Conservation (phyloP, 371 early-diverging fungal species). For the Mortierella sp. region DNA sequence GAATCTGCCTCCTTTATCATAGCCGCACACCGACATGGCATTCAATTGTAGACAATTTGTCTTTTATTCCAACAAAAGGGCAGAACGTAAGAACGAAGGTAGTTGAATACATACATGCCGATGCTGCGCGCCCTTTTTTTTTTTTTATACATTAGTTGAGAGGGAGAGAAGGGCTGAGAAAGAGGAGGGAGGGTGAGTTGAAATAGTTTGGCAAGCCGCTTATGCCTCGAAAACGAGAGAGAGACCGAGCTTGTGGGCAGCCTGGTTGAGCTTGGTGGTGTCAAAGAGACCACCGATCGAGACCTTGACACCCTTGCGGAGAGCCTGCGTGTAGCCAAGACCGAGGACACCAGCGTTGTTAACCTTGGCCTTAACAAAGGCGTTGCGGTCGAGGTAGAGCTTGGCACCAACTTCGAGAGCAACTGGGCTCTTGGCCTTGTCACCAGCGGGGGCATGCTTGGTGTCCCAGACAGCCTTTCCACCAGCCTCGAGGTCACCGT, state of each 20-base stretch:
- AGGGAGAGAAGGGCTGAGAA: slow-evolving; percentile 2
- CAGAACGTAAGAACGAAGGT: too few relatives aligned
- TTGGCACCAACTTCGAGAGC: slow-evolving; percentile 96
- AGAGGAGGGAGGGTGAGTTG: slow-evolving; percentile 2
- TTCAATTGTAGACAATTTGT: too few relatives aligned
- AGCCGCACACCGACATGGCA: neutral
- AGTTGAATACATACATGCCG: slow-evolving; percentile 11
- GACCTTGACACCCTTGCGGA: slow-evolving; percentile 96
- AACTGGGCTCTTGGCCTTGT: slow-evolving; percentile 64
- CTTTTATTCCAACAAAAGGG: too few relatives aligned
- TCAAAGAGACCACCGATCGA: slow-evolving; percentile 93
- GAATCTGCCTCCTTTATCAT: too few relatives aligned
- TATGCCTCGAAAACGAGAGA: slow-evolving; percentile 89
- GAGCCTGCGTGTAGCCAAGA: slow-evolving; percentile 90
- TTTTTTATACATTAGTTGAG: slow-evolving; percentile 34
- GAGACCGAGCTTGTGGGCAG: slow-evolving; percentile 96
- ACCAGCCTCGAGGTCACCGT: slow-evolving; percentile 90
- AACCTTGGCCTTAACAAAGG: slow-evolving; percentile 97
- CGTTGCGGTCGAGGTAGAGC: slow-evolving; percentile 86
- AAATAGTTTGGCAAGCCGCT: slow-evolving; percentile 17
- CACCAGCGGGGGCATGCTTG: slow-evolving; percentile 61
- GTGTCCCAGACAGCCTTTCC: slow-evolving; percentile 93
- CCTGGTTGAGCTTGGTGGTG: slow-evolving; percentile 89
- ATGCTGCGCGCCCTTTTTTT: neutral
- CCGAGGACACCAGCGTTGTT: slow-evolving; percentile 94